Base-by-base conservation (phyloP, 1,284 basidiomycete species). In the Microbotryum violaceum region DNA sequence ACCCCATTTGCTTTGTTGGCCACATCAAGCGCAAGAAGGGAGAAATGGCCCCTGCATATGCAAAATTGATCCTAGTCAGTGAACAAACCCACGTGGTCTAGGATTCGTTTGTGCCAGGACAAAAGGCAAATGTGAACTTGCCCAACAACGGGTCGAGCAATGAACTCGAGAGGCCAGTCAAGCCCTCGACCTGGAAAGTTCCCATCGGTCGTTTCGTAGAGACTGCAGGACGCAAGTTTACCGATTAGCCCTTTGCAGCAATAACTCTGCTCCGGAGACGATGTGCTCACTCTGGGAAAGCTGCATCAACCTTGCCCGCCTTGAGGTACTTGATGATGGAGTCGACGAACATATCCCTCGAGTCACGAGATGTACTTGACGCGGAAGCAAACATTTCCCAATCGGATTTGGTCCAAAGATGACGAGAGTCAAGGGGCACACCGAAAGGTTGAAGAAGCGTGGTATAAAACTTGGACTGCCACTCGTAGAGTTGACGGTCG, bases 301-400 rank as follows among this genome's bases (percentile, higher is more conserved):
- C 72, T 18, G 74, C 74, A 56, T 75, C 74, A 29, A 74, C 74
- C 25, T 67, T 67, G 8, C 71, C 71, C 20, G 70, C 69, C 27
- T 68, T 58, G 33, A 74, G 67, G 61, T 72, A 76, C 1, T 54
- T 42, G 56, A 74, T 70, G 33, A 75, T 61, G 50, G 64, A 47
- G n/a, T 69, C 66, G 57, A 75, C 64, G 55, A 75, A 74, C 31
- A 74, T 64, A 58, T 73, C 66, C 25, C 72, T 63, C 20, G 71
- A 71, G 1, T 64, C 53, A 33, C 57, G 31, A 33, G 65, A 61
- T 10, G 68, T 65, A 2, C 73, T 67, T 1, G 70, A 70, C 0
- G 68, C 73, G 6, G 74, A 74, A 1, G 74, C 71, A 56, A 74
- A 75, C 63, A 75, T 68, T 49, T 72, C 69, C 75, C 75, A 76